A percentile compares a stretch with the other conserved stretches of the same genome.
Evolutionary conservation across 768 basidiomycete species (phyloP).

Genomic region (Lactarius vividus): DNA sequence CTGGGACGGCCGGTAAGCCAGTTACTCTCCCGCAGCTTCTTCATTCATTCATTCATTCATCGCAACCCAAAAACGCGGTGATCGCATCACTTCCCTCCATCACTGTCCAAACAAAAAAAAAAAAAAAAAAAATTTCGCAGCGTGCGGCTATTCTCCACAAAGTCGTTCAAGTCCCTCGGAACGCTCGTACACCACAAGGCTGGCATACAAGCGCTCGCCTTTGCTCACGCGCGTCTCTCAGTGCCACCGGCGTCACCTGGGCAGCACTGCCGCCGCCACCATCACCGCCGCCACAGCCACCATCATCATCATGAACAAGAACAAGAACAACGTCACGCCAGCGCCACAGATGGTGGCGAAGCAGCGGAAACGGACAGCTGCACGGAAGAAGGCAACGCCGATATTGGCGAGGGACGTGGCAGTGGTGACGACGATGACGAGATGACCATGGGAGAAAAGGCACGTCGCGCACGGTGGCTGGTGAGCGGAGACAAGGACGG

Average conservation of each 20-base stretch:
- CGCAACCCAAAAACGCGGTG: background rate
- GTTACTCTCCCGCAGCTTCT: background rate
- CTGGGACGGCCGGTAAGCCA: slow-evolving; percentile 87
- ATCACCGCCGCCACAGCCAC: background rate
- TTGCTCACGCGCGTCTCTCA: slow-evolving; percentile 41
- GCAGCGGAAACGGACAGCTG: background rate
- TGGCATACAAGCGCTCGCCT: slow-evolving; percentile 70
- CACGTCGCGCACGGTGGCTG: slow-evolving; percentile 22
- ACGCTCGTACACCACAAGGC: slow-evolving; percentile 80
- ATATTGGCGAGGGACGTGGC: background rate
- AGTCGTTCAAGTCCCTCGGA: slow-evolving; percentile 78
- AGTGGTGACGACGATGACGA: slow-evolving; percentile 9
- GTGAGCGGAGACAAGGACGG: slow-evolving; percentile 28
- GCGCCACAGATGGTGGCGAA: background rate
- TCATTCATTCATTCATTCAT: background rate
- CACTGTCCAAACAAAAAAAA: background rate
- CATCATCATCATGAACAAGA: background rate
- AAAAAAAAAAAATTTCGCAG: slow-evolving; percentile 38
- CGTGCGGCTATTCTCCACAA: slow-evolving; percentile 79
- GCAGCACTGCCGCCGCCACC: background rate
- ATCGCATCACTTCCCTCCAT: background rate
- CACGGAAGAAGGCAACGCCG: background rate
- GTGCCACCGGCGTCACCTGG: background rate
- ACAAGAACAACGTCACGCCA: background rate
- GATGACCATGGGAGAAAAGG: slow-evolving; percentile 24